Evolutionary conservation across 345 rosid species (phyloP), one percentile per base, ranked within the genome.

Genomic region (Camelina neglecta): DNA sequence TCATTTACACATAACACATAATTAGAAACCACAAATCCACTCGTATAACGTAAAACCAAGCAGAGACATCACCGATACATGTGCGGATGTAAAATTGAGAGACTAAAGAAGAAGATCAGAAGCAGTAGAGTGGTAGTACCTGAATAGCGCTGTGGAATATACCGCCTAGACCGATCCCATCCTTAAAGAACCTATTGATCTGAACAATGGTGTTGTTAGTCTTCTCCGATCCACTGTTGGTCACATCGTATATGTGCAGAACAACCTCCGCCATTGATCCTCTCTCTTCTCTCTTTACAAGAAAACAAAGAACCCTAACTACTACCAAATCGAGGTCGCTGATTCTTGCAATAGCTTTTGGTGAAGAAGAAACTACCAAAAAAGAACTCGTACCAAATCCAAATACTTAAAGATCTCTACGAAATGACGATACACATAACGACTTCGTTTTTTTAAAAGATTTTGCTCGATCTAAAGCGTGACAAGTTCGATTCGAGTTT

Each of bases 151-250:
- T 90, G 84, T 93, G 99, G 82, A 96, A 76, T 0, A 76, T 76
- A 13, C 99, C 99, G 11, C 98, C 99, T 13, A 96, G 74, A 70
- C 99, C 96, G 38, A 95, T 89, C 23, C 88, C 87, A 70, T 95
- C 99, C 74, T 96, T 96, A 84, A 96, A 93, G 89, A 96, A 86
- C 81, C 88, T 89, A 62, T 96, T 96, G 85, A 96, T 91, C 81
- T 93, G 89, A 87, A 89, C 69, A 65, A 93, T 88, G 18, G 97
- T 96, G 85, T 60, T 88, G 88, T 93, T 91, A 12, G 98, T 87
- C 87, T 96, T 93, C 74, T 91, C 99, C 53, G 99, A 93, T 85
- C 93, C 97, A 82, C 95, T 86, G 69, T 96, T 96, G 6, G 99
- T 96, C 66, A 96, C 98, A 63, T 96, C 96, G 83, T 96, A 96